phyloP scores from a whole-genome alignment of 495 filamentous ascomycete genomes.

The Massariosphaeria phaeospora region DNA sequence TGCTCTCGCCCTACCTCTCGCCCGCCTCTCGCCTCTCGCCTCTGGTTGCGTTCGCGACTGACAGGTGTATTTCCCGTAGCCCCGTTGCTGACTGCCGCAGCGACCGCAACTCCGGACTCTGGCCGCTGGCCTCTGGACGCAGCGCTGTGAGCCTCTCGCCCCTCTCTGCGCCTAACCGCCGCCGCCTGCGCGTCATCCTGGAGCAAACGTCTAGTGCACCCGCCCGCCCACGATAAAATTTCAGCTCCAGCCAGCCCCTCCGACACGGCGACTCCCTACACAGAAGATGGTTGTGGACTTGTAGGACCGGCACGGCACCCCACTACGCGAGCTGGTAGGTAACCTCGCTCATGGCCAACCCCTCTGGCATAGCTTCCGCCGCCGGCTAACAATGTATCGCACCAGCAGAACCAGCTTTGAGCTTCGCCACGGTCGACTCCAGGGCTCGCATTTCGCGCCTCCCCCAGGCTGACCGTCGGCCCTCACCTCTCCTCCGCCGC shows the following conservation, averaged over 20 bases:
- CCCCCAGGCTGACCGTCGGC: not conserved
- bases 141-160: slow-evolving; percentile 14
- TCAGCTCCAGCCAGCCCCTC: too few relatives aligned
- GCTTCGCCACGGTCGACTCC: slow-evolving; percentile 2
- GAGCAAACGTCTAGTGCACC: slow-evolving; percentile 19
- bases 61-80: too few relatives aligned
- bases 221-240: slow-evolving; percentile 14
- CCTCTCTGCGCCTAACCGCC: slow-evolving; percentile 27
- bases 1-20: too few relatives aligned
- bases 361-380: not conserved
- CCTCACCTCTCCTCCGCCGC: not conserved
- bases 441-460: not conserved
- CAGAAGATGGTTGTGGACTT: slow-evolving; percentile 28
- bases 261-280: too few relatives aligned
- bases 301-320: slow-evolving; percentile 27
- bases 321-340: slow-evolving; percentile 29
- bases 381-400: slow-evolving; percentile 20
- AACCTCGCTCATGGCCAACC: slow-evolving; percentile 25
- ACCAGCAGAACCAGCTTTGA: slow-evolving; percentile 11
- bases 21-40: too few relatives aligned
- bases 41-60: too few relatives aligned
- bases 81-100: too few relatives aligned
- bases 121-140: not conserved
- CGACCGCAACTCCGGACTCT: slow-evolving; percentile 6
- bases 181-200: slow-evolving; percentile 29